These are phyloP conservation scores for Cytospora schulzeri DNA, from an alignment of 2,329 filamentous ascomycete species.

Conservation along the genomic window DNA sequence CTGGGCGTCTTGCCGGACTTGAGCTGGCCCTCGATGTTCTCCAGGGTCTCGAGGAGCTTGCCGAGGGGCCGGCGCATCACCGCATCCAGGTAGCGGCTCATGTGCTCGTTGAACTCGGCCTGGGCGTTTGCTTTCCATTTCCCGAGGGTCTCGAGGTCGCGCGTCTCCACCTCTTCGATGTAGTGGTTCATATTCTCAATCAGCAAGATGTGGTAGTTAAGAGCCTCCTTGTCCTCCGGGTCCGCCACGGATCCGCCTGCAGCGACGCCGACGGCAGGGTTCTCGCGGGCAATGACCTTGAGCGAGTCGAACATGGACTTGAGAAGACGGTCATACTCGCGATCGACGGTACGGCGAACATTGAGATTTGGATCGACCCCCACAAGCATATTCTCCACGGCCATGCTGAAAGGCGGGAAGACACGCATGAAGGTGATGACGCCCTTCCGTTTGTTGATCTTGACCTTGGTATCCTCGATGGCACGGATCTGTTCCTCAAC, in stretches of 20 bases:
- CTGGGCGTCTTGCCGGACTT: slow-evolving; percentile 60
- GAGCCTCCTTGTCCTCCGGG: slow-evolving; percentile 88
- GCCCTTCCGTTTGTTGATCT: slow-evolving; percentile 97
- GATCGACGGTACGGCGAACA: slow-evolving; percentile 77
- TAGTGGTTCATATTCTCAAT: slow-evolving; percentile 99
- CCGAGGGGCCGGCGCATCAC: slow-evolving; percentile 88
- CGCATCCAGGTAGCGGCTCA: slow-evolving; percentile 82
- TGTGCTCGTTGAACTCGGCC: slow-evolving; percentile 81
- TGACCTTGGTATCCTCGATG: slow-evolving; percentile 97
- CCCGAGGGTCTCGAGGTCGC: slow-evolving; percentile 73
- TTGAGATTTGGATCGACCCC: slow-evolving; percentile 58
- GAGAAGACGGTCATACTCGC: slow-evolving; percentile 85
- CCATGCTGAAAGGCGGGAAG: slow-evolving; percentile 82
- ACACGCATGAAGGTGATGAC: slow-evolving; percentile 94
- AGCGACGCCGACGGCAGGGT: slow-evolving; percentile 51
- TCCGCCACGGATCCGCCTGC: slow-evolving; percentile 43
- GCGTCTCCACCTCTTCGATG: slow-evolving; percentile 82
- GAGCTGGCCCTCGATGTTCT: slow-evolving; percentile 78
- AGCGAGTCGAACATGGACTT: slow-evolving; percentile 97
- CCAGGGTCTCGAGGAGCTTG: slow-evolving; percentile 87
- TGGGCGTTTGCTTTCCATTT: slow-evolving; percentile 80
- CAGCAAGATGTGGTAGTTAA: slow-evolving; percentile 95
- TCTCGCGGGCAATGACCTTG: slow-evolving; percentile 85
- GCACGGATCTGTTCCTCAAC: slow-evolving; percentile 93
- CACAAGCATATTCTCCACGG: slow-evolving; percentile 81